Evolutionary conservation across 2,329 filamentous ascomycete genomes (phyloP).

Genomic region (Macrophomina phaseolina): DNA sequence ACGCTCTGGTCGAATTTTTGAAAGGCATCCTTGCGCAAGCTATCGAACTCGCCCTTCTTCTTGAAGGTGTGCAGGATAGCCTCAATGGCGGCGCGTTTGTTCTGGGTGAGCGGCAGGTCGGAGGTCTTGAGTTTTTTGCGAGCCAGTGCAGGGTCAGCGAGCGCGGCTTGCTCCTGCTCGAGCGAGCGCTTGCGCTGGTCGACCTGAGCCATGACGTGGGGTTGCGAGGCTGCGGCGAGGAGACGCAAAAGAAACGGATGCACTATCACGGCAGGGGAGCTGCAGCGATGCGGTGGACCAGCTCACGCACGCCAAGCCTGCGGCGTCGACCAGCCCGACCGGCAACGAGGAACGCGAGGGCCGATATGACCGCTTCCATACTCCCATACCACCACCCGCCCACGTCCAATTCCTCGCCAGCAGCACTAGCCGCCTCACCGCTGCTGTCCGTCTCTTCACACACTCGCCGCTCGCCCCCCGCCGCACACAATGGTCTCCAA

Average conservation of each 20-base stretch:
- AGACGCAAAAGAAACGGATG: slow-evolving; percentile 8
- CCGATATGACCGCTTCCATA: neutral
- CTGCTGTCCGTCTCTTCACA: slow-evolving; percentile 13
- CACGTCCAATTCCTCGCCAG: neutral
- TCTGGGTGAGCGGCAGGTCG: slow-evolving; percentile 74
- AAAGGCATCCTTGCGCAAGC: slow-evolving; percentile 77
- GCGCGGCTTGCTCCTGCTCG: slow-evolving; percentile 34
- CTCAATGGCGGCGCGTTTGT: slow-evolving; percentile 76
- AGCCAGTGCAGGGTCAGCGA: slow-evolving; percentile 37
- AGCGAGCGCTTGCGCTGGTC: slow-evolving; percentile 37
- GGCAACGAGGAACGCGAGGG: neutral
- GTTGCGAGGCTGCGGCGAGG: slow-evolving; percentile 12
- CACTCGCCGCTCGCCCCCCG: neutral
- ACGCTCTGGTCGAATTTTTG: slow-evolving; percentile 75
- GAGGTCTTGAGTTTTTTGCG: slow-evolving; percentile 72
- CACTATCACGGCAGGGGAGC: slow-evolving; percentile 14
- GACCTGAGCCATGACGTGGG: slow-evolving; percentile 16
- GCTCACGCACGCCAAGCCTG: slow-evolving; percentile 18
- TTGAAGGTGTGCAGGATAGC: slow-evolving; percentile 80
- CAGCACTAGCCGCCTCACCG: neutral
- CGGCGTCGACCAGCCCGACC: neutral
- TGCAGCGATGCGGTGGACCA: neutral
- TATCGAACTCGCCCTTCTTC: slow-evolving; percentile 84
- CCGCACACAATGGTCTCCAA: slow-evolving; percentile 56
- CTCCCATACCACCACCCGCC: slow-evolving; percentile 14